Evolutionary conservation across 2,329 filamentous ascomycete genomes (phyloP).

Genomic region (Periconia digitata): DNA sequence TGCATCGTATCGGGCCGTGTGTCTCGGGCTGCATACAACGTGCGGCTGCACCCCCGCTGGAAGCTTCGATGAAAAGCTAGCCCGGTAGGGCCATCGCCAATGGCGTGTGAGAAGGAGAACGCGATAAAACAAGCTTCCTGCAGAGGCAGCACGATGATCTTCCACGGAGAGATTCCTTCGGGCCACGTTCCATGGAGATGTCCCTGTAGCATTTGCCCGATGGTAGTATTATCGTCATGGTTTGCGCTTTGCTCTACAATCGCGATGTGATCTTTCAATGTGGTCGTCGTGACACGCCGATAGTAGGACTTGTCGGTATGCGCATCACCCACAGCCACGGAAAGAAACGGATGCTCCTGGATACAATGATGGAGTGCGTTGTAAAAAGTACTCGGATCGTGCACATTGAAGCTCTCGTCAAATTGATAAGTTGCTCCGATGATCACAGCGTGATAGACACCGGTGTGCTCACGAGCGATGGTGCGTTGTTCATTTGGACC

Average conservation of each 20-base stretch:
- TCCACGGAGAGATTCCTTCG: constrained; percentile 45
- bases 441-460: constrained; percentile 16
- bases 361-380: constrained; percentile 43
- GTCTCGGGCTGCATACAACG: constrained; percentile 15
- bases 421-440: constrained; percentile 10
- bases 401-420: not conserved
- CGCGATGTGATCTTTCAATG: constrained; percentile 46
- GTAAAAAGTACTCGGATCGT: constrained; percentile 4
- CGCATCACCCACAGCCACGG: constrained; percentile 38
- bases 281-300: constrained; percentile 29
- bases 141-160: constrained; percentile 42
- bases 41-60: constrained; percentile 17
- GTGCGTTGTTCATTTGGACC: constrained; percentile 16
- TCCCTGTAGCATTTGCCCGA: constrained; percentile 6
- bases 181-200: constrained; percentile 24
- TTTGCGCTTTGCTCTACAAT: constrained; percentile 18
- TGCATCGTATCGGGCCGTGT: not conserved
- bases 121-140: constrained; percentile 30
- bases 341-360: constrained; percentile 41
- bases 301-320: constrained; percentile 44
- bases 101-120: constrained; percentile 49
- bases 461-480: constrained; percentile 15
- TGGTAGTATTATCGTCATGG: not conserved
- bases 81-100: constrained; percentile 49
- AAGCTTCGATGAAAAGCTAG: constrained; percentile 48